phyloP scores from a whole-genome alignment of 2,329 filamentous ascomycete species.

The Trichoderma arundinaceum region DNA sequence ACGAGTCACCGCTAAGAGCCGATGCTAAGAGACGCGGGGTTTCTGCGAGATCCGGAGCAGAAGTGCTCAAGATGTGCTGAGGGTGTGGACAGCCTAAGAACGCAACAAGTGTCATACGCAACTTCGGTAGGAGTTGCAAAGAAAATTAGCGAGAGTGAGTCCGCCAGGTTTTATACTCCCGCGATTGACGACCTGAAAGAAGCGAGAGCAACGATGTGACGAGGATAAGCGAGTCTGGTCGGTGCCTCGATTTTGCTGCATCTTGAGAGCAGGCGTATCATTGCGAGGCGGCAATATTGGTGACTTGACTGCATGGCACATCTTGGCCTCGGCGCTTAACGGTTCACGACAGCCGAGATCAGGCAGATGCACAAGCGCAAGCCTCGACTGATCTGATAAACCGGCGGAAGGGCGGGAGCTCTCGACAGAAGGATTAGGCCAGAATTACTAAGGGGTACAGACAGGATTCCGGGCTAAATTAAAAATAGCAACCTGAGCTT shows the following conservation, averaged over 20 bases:
- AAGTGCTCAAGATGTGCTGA: background rate
- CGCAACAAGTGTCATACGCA: background rate
- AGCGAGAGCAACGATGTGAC: constrained; percentile 22
- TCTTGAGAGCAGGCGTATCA: background rate
- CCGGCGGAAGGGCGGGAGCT: background rate
- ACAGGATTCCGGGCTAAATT: constrained; percentile 41
- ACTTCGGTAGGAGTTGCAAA: background rate
- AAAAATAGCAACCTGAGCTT: constrained; percentile 43
- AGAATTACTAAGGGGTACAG: constrained; percentile 18
- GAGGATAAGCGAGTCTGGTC: constrained; percentile 6
- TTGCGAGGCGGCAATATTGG: background rate
- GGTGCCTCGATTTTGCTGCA: too few species aligned
- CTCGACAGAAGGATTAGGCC: constrained; percentile 30
- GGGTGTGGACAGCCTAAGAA: background rate
- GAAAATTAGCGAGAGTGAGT: constrained; percentile 7
- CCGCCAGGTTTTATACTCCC: constrained; percentile 16
- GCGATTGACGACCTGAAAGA: constrained; percentile 4
- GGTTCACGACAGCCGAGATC: constrained; percentile 27
- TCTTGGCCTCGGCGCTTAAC: constrained; percentile 24
- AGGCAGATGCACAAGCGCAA: constrained; percentile 21
- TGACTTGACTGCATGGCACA: background rate
- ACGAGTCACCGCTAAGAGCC: constrained; percentile 2
- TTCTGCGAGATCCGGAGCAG: constrained; percentile 4
- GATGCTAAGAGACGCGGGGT: constrained; percentile 13
- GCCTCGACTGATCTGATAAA: background rate